These are phyloP conservation scores for Rhipidocladum racemiflorum DNA, from an alignment of 176 grass and related monocot species.

Conservation along the genomic window DNA sequence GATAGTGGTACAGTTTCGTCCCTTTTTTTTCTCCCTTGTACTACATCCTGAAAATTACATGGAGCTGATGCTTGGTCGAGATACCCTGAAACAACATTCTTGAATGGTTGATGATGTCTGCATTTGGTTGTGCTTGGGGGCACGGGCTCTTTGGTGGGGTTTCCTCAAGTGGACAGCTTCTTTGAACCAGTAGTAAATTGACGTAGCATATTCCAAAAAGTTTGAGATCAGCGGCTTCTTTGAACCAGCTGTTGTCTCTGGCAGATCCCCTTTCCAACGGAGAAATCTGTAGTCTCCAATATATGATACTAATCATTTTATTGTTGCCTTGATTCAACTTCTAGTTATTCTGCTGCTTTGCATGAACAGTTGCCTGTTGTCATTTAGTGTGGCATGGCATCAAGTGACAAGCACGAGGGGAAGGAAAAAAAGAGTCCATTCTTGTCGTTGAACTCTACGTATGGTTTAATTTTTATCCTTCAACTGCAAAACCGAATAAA, in stretches of 20 bases:
- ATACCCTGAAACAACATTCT: neutral
- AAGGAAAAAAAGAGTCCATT: no score
- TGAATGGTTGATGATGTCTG: neutral
- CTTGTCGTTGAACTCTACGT: no score
- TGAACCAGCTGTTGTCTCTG: neutral
- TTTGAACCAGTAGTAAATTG: no score
- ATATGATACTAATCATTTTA: neutral
- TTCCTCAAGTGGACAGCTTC: neutral
- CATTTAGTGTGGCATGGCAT: neutral
- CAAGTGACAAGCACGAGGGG: neutral
- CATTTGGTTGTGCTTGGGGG: neutral
- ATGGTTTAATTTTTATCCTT: no score
- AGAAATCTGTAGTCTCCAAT: neutral
- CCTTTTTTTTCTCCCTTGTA: neutral
- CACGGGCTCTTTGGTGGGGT: neutral
- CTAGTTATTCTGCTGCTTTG: neutral
- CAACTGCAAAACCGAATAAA: no score
- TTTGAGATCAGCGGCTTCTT: conserved; percentile 1
- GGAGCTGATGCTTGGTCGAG: neutral
- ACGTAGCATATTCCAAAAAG: neutral
- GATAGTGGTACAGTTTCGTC: neutral
- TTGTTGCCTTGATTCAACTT: neutral
- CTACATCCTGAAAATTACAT: neutral
- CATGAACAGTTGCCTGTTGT: neutral
- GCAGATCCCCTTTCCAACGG: neutral